Conservation (phyloP, 352 stramenopile genomes). For the Pythium rhizo-oryzae region DNA sequence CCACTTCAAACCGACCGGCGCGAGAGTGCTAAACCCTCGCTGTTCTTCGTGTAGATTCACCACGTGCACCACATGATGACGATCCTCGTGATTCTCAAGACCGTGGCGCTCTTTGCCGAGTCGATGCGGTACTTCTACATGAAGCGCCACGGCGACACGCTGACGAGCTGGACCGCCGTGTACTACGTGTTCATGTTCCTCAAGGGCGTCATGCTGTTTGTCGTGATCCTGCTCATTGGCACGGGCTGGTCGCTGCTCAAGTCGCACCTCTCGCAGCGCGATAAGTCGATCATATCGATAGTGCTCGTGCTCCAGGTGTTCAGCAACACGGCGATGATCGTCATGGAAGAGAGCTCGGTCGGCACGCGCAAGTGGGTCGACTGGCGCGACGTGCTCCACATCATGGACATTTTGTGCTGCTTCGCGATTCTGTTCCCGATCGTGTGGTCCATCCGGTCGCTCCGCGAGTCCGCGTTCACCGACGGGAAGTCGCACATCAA, state of each 20-base stretch:
- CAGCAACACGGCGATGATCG: slow-evolving; percentile 95
- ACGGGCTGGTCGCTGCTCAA: slow-evolving; percentile 98
- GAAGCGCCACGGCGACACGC: slow-evolving; percentile 91
- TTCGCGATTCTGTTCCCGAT: slow-evolving; percentile 96
- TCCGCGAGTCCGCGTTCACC: slow-evolving; percentile 78
- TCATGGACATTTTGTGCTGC: slow-evolving; percentile 98
- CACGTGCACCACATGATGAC: slow-evolving; percentile 97
- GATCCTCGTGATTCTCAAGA: slow-evolving; percentile 93
- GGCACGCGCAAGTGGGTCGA: slow-evolving; percentile 70
- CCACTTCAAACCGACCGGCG: neutral
- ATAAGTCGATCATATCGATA: slow-evolving; percentile 96
- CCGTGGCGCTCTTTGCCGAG: slow-evolving; percentile 93
- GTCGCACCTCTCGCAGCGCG: slow-evolving; percentile 91
- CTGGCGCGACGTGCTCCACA: slow-evolving; percentile 92
- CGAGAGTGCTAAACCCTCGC: neutral
- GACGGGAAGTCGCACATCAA: slow-evolving; percentile 90
- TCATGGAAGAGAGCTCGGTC: slow-evolving; percentile 80
- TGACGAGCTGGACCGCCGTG: slow-evolving; percentile 91
- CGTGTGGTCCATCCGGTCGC: slow-evolving; percentile 93
- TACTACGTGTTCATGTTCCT: slow-evolving; percentile 97
- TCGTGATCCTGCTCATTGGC: slow-evolving; percentile 97
- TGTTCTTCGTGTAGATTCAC: slow-evolving; percentile 66
- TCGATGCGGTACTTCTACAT: slow-evolving; percentile 96
- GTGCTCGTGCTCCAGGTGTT: slow-evolving; percentile 93
- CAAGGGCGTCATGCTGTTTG: slow-evolving; percentile 97